A percentile compares a stretch with the other conserved stretches of the same genome.
Conservation (phyloP, 108 stramenopile species). For the Nitzschia inconspicua region DNA sequence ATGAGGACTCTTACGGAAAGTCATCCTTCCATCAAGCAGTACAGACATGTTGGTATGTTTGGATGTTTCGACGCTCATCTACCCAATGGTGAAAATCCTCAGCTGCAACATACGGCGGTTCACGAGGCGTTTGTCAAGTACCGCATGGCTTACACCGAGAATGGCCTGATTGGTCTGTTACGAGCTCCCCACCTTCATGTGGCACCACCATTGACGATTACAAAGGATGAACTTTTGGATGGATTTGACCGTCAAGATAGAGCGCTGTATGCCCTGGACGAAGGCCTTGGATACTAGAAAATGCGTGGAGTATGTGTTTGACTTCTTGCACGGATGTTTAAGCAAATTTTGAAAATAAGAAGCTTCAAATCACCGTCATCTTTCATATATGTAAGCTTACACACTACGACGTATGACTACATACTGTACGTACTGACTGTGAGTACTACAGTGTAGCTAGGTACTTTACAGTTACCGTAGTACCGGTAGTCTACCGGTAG, state of each 20-base stretch:
- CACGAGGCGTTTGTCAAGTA: conserved; percentile 50
- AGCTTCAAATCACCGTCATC: no score
- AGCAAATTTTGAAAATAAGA: no score
- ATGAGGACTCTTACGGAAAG: conserved; percentile 39
- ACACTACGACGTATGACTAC: no score
- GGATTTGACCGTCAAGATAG: conserved; percentile 54
- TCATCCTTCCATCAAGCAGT: conserved; percentile 58
- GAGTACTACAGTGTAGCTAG: no score
- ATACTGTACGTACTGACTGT: no score
- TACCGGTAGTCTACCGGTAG: no score
- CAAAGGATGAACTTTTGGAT: conserved; percentile 51
- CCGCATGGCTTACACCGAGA: conserved; percentile 35
- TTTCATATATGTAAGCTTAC: no score
- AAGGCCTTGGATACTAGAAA: conserved; percentile 50
- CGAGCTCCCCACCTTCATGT: conserved; percentile 61
- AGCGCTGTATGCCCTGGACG: conserved; percentile 46
- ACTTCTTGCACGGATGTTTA: no score
- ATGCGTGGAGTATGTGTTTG: no score
- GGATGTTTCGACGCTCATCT: conserved; percentile 53
- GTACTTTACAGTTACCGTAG: no score
- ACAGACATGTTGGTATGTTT: conserved; percentile 56
- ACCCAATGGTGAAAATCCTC: conserved; percentile 40
- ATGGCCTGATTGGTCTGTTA: conserved; percentile 55
- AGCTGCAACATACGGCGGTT: conserved; percentile 45
- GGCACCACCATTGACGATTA: conserved; percentile 52